Conservation (phyloP, 2,329 filamentous ascomycete species). For the Dothidotthia symphoricarpi region DNA sequence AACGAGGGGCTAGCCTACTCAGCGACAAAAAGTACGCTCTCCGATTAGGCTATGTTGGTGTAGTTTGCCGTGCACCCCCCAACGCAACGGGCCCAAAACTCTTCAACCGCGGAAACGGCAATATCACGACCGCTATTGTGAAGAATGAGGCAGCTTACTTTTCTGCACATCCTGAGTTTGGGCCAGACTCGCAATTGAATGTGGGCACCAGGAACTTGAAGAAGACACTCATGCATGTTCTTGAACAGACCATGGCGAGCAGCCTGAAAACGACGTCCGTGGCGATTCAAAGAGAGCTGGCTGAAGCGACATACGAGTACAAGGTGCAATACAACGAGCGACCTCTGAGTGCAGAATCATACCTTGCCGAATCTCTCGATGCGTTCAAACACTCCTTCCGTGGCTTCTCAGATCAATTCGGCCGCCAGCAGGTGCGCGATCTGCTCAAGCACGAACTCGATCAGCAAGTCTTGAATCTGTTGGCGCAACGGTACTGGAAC, state of each 20-base stretch:
- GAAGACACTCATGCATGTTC: constrained; percentile 94
- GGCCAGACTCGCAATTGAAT: constrained; percentile 66
- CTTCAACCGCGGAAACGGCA: constrained; percentile 79
- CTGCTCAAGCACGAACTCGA: constrained; percentile 90
- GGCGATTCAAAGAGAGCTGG: constrained; percentile 89
- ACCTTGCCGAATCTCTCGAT: constrained; percentile 91
- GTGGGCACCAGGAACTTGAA: constrained; percentile 84
- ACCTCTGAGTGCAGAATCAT: constrained; percentile 90
- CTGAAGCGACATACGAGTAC: constrained; percentile 97
- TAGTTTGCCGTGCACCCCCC: constrained; percentile 78
- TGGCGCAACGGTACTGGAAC: constrained; percentile 97
- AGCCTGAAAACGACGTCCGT: constrained; percentile 87
- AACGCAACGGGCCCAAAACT: constrained; percentile 61
- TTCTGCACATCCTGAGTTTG: constrained; percentile 80
- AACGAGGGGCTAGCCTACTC: constrained; percentile 73
- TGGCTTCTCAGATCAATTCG: constrained; percentile 85
- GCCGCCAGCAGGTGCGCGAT: constrained; percentile 81
- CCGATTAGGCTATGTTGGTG: constrained; percentile 92
- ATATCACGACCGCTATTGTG: constrained; percentile 75
- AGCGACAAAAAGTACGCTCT: constrained; percentile 90
- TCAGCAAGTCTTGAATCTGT: constrained; percentile 87
- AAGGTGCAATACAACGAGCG: constrained; percentile 99
- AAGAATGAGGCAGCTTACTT: constrained; percentile 91
- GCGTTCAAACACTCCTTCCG: constrained; percentile 98
- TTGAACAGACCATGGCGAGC: constrained; percentile 95